Conservation (phyloP, 441 rosid genomes). For the Pelargonium fulgidum region DNA sequence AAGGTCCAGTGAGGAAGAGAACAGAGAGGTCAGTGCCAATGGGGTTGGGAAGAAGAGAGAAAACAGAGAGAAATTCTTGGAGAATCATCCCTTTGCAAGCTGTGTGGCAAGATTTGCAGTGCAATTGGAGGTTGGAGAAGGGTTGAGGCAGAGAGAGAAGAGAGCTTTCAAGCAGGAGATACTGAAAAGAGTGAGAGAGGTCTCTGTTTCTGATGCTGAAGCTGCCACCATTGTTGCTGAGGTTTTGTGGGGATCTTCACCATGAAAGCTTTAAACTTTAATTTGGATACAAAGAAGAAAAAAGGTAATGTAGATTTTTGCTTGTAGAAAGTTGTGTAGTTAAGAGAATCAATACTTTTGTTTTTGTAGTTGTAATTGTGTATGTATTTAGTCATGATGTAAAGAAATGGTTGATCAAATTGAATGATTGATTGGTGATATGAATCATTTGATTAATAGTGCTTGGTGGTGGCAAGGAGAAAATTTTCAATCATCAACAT, state of each 20-base stretch:
- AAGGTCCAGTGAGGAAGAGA: slow-evolving; percentile 18
- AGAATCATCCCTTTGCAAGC: slow-evolving; percentile 59
- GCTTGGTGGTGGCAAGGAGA: too few species aligned
- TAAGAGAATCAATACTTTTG: neutral
- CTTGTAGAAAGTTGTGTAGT: neutral
- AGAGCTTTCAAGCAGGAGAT: slow-evolving; percentile 54
- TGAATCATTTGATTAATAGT: too few species aligned
- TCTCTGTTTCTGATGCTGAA: slow-evolving; percentile 43
- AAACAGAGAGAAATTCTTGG: slow-evolving; percentile 30
- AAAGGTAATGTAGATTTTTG: neutral
- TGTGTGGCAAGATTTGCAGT: slow-evolving; percentile 64
- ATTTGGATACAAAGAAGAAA: neutral
- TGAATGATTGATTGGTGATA: neutral
- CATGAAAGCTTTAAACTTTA: slow-evolving; percentile 18
- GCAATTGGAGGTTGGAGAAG: slow-evolving; percentile 70
- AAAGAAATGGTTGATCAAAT: slow-evolving; percentile 3
- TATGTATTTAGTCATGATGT: slow-evolving; percentile 3
- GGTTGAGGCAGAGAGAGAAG: slow-evolving; percentile 58
- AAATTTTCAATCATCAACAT: too few species aligned
- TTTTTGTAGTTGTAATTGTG: neutral
- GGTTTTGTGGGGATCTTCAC: slow-evolving; percentile 72
- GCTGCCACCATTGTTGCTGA: slow-evolving; percentile 60
- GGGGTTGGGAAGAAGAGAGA: slow-evolving; percentile 18
- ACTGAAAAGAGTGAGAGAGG: slow-evolving; percentile 39
- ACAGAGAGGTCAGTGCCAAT: neutral